Conservation (phyloP, 108 stramenopile species). For the Fragilaria crotonensis region DNA sequence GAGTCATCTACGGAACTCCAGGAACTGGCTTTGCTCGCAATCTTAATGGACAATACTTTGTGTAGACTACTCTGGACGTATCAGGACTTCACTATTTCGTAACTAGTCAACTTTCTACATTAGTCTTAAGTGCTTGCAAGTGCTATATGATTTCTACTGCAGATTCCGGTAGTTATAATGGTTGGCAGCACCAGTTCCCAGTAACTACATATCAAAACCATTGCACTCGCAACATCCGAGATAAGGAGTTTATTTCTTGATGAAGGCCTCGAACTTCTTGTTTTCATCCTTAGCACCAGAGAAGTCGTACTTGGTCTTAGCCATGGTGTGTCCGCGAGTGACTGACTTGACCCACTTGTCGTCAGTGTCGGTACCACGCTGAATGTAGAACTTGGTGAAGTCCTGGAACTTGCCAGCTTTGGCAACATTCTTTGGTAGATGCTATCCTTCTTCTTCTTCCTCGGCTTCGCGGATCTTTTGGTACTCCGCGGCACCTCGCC, state of each 20-base stretch:
- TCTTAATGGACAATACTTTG: conserved; percentile 78
- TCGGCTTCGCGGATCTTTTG: conserved; percentile 52
- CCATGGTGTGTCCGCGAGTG: conserved; percentile 72
- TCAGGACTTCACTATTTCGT: too few relatives aligned
- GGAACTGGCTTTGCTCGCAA: conserved; percentile 88
- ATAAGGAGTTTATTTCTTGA: not conserved
- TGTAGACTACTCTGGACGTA: too few relatives aligned
- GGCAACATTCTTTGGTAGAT: conserved; percentile 64
- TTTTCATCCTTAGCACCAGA: conserved; percentile 30
- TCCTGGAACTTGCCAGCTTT: conserved; percentile 81
- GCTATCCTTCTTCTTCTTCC: conserved; percentile 53
- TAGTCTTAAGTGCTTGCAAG: too few relatives aligned
- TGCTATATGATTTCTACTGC: too few relatives aligned
- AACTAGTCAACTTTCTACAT: too few relatives aligned
- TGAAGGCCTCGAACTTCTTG: conserved; percentile 30
- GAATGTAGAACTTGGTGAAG: conserved; percentile 67
- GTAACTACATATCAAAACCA: too few relatives aligned
- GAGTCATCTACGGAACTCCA: conserved; percentile 70
- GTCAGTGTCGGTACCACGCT: conserved; percentile 63
- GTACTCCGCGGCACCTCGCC: conserved; percentile 65
- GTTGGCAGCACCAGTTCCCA: too few relatives aligned
- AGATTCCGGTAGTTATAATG: too few relatives aligned
- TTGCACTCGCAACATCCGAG: too few relatives aligned
- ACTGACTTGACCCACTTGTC: conserved; percentile 55
- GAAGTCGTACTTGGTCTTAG: conserved; percentile 79